A percentile compares a stretch with the other conserved stretches of the same genome.
Conservation (phyloP, 2,329 filamentous ascomycete species). For the Penicillium fuscoglaucum region DNA sequence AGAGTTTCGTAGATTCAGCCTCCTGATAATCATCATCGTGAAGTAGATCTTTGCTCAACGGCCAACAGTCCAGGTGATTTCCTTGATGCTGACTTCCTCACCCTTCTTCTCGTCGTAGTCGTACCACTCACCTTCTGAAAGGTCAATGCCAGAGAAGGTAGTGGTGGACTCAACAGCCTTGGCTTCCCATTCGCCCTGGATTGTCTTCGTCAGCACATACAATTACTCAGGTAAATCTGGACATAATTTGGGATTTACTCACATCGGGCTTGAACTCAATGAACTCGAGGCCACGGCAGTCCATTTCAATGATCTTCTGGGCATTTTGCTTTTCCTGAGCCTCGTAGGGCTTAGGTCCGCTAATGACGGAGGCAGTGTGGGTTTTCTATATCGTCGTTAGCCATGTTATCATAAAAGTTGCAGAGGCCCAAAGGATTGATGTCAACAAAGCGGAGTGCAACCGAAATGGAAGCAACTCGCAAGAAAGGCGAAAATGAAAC, state of each 20-base stretch:
- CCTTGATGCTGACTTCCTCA: constrained; percentile 90
- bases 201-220: constrained; percentile 7
- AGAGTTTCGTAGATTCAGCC: constrained; percentile 4
- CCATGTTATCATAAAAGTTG: neutral
- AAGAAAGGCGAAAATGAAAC: neutral
- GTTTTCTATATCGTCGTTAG: constrained; percentile 36
- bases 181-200: constrained; percentile 83
- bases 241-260: constrained; percentile 29
- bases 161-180: constrained; percentile 77
- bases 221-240: neutral
- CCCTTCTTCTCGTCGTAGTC: constrained; percentile 94
- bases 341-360: constrained; percentile 68
- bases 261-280: constrained; percentile 88
- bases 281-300: constrained; percentile 93
- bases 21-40: neutral
- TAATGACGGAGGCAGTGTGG: constrained; percentile 75
- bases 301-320: constrained; percentile 82
- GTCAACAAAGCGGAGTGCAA: neutral
- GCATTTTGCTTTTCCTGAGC: constrained; percentile 57
- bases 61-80: constrained; percentile 81
- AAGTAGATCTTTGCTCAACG: constrained; percentile 48
- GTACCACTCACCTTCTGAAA: constrained; percentile 92
- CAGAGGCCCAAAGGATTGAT: neutral
- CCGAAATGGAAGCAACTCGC: neutral
- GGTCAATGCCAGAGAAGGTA: constrained; percentile 78